Percentiles rank a stretch among this genome's conserved stretches.
phyloP scores from a whole-genome alignment of 108 stramenopile species.

The Cyclostephanos tholiformis region DNA sequence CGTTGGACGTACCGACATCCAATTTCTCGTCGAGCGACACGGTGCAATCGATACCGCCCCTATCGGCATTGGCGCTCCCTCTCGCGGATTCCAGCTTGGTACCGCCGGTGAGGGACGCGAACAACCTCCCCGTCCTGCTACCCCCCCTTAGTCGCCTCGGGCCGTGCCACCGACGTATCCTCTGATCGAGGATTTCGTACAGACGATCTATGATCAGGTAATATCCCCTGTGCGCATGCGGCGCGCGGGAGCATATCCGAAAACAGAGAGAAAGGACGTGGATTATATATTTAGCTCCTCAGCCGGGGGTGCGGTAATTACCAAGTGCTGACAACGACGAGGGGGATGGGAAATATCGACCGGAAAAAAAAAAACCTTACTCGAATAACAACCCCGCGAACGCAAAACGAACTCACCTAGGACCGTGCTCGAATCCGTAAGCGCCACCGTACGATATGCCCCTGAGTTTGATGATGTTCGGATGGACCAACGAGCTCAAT shows the following conservation, averaged over 20 bases:
- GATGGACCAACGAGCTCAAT: conserved; percentile 58
- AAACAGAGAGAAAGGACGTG: no score
- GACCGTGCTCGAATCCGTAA: conserved; percentile 26
- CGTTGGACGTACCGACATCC: conserved; percentile 11
- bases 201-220: conserved; percentile 70
- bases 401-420: conserved; percentile 22
- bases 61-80: not conserved
- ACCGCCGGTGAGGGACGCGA: not conserved
- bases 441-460: conserved; percentile 35
- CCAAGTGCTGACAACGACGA: no score
- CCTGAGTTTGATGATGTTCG: conserved; percentile 64
- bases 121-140: not conserved
- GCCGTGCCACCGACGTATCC: conserved; percentile 37
- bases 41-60: not conserved
- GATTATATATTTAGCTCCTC: no score
- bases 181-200: conserved; percentile 47
- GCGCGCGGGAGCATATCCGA: not conserved
- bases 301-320: no score
- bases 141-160: not conserved
- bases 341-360: no score
- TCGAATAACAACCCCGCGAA: no score
- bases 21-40: conserved; percentile 13
- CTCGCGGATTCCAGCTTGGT: no score
- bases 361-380: no score
- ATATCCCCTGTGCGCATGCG: conserved; percentile 40